Evolutionary conservation across 768 basidiomycete genomes (phyloP).

Genomic region (Amanita molliuscula): DNA sequence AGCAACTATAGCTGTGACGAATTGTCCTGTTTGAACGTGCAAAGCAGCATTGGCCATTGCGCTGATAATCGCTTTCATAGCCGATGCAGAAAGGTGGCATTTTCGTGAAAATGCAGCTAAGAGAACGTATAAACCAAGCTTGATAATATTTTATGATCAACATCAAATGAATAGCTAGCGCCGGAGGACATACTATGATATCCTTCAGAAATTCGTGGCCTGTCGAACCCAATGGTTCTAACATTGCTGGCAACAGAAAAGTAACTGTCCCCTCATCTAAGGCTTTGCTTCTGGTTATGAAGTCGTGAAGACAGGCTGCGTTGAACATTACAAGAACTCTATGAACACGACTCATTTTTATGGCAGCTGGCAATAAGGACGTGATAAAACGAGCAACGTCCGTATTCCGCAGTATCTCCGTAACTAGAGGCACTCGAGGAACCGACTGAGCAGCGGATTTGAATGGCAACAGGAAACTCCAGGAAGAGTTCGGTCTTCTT

Average conservation of each 20-base stretch:
- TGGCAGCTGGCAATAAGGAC: constrained; percentile 47
- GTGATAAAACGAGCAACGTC: constrained; percentile 68
- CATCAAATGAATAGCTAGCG: constrained; percentile 40
- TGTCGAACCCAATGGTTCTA: constrained; percentile 44
- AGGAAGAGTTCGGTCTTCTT: constrained; percentile 47
- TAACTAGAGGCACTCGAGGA: constrained; percentile 63
- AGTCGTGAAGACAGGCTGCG: constrained; percentile 69
- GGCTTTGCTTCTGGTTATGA: constrained; percentile 46
- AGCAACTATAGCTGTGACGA: constrained; percentile 54
- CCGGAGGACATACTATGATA: constrained; percentile 33
- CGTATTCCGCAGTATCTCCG: constrained; percentile 61
- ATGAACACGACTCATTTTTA: constrained; percentile 45
- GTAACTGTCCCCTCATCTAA: constrained; percentile 61
- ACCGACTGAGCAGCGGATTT: constrained; percentile 70
- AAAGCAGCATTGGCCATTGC: constrained; percentile 42
- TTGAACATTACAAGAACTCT: constrained; percentile 77
- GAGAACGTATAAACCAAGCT: constrained; percentile 72
- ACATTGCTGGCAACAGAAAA: constrained; percentile 50
- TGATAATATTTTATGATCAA: constrained; percentile 66
- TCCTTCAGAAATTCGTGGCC: constrained; percentile 33
- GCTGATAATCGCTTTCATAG: constrained; percentile 47
- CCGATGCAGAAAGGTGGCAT: constrained; percentile 44
- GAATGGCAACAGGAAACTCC: constrained; percentile 64
- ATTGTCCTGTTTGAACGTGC: constrained; percentile 42
- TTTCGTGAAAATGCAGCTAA: constrained; percentile 63